A percentile compares a stretch with the other conserved stretches of the same genome.
Conservation (phyloP, 2,329 filamentous ascomycete species). For the Alternaria gaisen region DNA sequence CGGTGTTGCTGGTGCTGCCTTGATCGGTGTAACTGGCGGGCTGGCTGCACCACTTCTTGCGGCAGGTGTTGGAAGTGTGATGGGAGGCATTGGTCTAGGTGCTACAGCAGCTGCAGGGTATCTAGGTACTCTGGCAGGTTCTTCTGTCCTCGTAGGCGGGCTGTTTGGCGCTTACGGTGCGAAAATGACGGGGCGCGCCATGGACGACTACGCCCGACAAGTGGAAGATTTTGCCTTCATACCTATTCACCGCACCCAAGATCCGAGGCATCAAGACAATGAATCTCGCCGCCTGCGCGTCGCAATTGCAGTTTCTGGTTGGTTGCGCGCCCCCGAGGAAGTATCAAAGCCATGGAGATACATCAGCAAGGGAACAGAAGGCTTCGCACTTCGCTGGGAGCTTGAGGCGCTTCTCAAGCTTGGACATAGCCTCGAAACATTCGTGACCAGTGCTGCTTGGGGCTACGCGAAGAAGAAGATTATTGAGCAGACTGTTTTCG, state of each 20-base stretch:
- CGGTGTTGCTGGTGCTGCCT: constrained; percentile 83
- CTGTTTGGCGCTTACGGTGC: constrained; percentile 93
- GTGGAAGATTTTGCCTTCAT: constrained; percentile 90
- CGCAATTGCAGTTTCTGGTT: constrained; percentile 84
- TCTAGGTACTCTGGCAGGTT: constrained; percentile 81
- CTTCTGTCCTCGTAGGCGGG: constrained; percentile 79
- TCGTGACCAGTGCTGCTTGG: constrained; percentile 86
- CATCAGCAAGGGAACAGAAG: constrained; percentile 76
- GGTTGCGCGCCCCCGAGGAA: constrained; percentile 76
- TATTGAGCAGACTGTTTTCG: constrained; percentile 67
- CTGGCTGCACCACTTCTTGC: constrained; percentile 80
- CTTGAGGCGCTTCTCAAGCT: constrained; percentile 78
- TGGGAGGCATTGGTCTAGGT: constrained; percentile 79
- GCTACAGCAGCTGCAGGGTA: constrained; percentile 78
- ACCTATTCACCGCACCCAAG: constrained; percentile 62
- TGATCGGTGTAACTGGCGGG: constrained; percentile 84
- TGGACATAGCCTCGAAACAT: constrained; percentile 77
- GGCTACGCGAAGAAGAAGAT: constrained; percentile 76
- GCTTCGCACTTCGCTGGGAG: constrained; percentile 87
- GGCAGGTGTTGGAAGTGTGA: constrained; percentile 80
- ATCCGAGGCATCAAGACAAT: constrained; percentile 61
- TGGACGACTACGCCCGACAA: constrained; percentile 86
- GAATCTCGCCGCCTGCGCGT: constrained; percentile 69
- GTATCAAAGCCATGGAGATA: constrained; percentile 81
- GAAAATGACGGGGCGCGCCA: constrained; percentile 82